Evolutionary conservation across 495 filamentous ascomycete genomes (phyloP).

Genomic region (Bacidia rubella): DNA sequence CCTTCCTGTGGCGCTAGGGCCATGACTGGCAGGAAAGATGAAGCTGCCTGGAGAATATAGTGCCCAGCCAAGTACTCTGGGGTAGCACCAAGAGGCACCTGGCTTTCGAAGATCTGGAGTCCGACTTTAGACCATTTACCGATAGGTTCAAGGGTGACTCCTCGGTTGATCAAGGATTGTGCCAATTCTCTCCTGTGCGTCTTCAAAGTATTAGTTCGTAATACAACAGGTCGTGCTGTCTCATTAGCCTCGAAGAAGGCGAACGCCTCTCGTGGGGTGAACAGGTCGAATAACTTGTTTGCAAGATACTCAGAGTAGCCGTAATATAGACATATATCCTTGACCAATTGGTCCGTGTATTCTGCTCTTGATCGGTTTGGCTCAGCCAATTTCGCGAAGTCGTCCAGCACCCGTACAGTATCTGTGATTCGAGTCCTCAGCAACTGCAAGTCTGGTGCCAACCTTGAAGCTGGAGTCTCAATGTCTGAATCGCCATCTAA

Average conservation of each 20-base stretch:
- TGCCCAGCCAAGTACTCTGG: constrained; percentile 95
- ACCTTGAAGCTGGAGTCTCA: constrained; percentile 33
- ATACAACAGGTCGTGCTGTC: constrained; percentile 70
- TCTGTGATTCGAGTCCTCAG: constrained; percentile 86
- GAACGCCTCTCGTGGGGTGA: constrained; percentile 86
- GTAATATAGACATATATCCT: constrained; percentile 90
- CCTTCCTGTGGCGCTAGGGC: constrained; percentile 86
- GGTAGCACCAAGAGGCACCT: constrained; percentile 90
- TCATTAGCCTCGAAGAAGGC: constrained; percentile 99
- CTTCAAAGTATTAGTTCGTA: constrained; percentile 87
- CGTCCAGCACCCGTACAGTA: constrained; percentile 77
- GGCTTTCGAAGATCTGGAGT: constrained; percentile 86
- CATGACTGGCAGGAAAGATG: constrained; percentile 96
- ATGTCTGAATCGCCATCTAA: constrained; percentile 47
- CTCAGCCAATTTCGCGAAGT: constrained; percentile 67
- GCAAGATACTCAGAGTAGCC: constrained; percentile 75
- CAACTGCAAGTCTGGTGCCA: constrained; percentile 82
- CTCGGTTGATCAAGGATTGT: constrained; percentile 90
- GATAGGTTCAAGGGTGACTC: constrained; percentile 88
- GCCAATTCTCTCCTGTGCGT: constrained; percentile 87
- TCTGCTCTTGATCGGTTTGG: constrained; percentile 69
- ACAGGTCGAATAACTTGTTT: constrained; percentile 79
- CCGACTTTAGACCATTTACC: constrained; percentile 99
- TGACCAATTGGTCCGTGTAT: constrained; percentile 71
- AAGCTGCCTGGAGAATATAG: constrained; percentile 94